phyloP scores from a whole-genome alignment of 345 rosid species.

The Pugionium cornutum region DNA sequence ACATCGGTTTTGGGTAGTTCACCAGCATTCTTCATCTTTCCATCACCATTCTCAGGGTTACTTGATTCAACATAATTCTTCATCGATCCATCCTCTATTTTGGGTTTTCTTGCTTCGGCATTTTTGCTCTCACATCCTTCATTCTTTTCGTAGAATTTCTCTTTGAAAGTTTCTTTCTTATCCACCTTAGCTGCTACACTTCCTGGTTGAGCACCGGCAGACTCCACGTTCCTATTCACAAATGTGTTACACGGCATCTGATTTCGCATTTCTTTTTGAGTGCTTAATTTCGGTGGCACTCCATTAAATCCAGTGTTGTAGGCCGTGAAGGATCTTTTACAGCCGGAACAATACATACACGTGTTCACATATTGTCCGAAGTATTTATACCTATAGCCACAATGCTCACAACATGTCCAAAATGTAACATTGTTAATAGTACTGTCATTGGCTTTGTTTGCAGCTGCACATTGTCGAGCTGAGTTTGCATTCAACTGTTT shows the following conservation, averaged over 20 bases:
- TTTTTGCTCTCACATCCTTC: conserved; percentile 25
- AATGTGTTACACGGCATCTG: conserved; percentile 42
- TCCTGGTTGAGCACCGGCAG: conserved; percentile 27
- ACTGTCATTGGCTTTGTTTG: conserved; percentile 14
- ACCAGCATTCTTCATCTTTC: conserved; percentile 31
- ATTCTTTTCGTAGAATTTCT: conserved; percentile 38
- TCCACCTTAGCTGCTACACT: conserved; percentile 35
- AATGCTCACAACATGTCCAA: conserved; percentile 66
- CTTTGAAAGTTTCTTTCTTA: conserved; percentile 36
- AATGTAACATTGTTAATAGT: conserved; percentile 37
- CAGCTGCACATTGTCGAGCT: conserved; percentile 34
- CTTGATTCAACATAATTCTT: conserved; percentile 7
- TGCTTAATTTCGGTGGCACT: conserved; percentile 34
- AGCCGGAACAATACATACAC: conserved; percentile 55
- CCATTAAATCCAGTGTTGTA: conserved; percentile 43
- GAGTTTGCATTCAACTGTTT: conserved; percentile 41
- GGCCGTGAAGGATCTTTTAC: conserved; percentile 55
- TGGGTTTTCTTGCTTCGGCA: conserved; percentile 18
- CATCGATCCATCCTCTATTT: not conserved
- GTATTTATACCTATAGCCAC: conserved; percentile 53
- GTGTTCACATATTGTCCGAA: conserved; percentile 39
- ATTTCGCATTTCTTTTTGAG: conserved; percentile 42
- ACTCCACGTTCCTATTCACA: conserved; percentile 39
- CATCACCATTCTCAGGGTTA: not conserved
- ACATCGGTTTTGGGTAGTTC: conserved; percentile 32